phyloP scores from a whole-genome alignment of 768 basidiomycete species.

The Tubosaeta sp. region DNA sequence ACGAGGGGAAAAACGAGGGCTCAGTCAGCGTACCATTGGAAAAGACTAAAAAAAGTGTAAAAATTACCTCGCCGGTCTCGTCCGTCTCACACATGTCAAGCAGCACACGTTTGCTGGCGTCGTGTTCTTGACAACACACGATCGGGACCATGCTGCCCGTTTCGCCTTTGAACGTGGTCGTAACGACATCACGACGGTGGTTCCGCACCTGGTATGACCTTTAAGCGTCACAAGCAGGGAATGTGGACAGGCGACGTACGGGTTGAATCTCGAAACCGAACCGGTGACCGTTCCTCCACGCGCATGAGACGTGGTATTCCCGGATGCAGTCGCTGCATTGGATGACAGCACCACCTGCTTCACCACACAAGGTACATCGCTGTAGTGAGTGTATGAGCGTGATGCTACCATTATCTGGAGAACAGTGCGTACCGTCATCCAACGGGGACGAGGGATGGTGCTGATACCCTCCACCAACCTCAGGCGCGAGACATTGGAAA shows the following conservation, averaged over 20 bases:
- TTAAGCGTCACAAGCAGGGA: background rate
- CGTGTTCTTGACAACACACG: constrained; percentile 76
- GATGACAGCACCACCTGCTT: constrained; percentile 71
- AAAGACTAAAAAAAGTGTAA: background rate
- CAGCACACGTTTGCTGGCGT: constrained; percentile 57
- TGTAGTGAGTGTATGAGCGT: constrained; percentile 29
- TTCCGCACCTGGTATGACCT: constrained; percentile 59
- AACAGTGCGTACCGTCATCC: constrained; percentile 58
- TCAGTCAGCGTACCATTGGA: constrained; percentile 7
- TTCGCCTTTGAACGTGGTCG: constrained; percentile 73
- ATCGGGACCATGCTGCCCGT: constrained; percentile 75
- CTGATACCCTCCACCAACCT: constrained; percentile 85
- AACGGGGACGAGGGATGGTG: constrained; percentile 63
- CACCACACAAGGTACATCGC: constrained; percentile 74
- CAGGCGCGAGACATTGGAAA: constrained; percentile 68
- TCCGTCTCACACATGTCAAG: constrained; percentile 85
- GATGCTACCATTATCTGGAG: background rate
- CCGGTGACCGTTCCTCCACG: constrained; percentile 76
- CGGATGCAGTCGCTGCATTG: constrained; percentile 78
- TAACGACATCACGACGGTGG: constrained; percentile 62
- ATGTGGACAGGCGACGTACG: constrained; percentile 38
- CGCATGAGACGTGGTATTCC: constrained; percentile 87
- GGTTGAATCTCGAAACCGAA: constrained; percentile 93
- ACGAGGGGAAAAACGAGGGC: background rate
- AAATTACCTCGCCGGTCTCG: constrained; percentile 72